phyloP scores from a whole-genome alignment of 495 filamentous ascomycete species.

The Clavariopsis aquatica region DNA sequence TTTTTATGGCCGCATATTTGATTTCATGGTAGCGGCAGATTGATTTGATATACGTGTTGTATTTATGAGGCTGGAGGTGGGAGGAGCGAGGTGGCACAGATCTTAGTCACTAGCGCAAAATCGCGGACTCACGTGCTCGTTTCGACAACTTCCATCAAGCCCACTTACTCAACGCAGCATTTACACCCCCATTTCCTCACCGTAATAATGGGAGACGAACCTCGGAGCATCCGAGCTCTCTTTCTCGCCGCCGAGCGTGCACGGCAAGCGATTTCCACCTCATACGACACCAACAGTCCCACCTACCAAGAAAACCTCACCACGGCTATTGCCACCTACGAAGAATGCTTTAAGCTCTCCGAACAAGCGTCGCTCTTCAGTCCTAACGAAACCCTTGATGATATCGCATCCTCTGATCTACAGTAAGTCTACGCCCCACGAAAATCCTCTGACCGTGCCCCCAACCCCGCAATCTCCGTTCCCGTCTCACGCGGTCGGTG shows the following conservation, averaged over 20 bases:
- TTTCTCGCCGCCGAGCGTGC: slow-evolving; percentile 60
- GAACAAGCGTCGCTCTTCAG: slow-evolving; percentile 78
- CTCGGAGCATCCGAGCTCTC: slow-evolving; percentile 58
- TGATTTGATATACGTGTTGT: too few relatives aligned
- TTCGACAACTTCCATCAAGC: background rate
- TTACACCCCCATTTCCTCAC: background rate
- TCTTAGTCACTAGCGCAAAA: background rate
- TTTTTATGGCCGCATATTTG: too few relatives aligned
- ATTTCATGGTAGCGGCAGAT: too few relatives aligned
- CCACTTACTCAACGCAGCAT: background rate
- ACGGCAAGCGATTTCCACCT: slow-evolving; percentile 52
- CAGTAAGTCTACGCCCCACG: slow-evolving; percentile 53
- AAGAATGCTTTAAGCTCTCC: slow-evolving; percentile 69
- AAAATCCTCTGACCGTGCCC: background rate
- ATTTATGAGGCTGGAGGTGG: too few relatives aligned
- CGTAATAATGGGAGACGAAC: slow-evolving; percentile 56
- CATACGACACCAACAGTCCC: slow-evolving; percentile 55
- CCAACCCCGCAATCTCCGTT: slow-evolving; percentile 7
- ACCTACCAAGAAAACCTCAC: slow-evolving; percentile 68
- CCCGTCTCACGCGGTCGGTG: slow-evolving; percentile 36
- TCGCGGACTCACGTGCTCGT: slow-evolving; percentile 11
- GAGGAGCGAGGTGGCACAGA: background rate
- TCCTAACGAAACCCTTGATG: slow-evolving; percentile 85
- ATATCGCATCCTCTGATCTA: slow-evolving; percentile 79
- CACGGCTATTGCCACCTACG: slow-evolving; percentile 66